Base-by-base conservation (phyloP, 2,329 filamentous ascomycete species). In the Talaromyces sp. region DNA sequence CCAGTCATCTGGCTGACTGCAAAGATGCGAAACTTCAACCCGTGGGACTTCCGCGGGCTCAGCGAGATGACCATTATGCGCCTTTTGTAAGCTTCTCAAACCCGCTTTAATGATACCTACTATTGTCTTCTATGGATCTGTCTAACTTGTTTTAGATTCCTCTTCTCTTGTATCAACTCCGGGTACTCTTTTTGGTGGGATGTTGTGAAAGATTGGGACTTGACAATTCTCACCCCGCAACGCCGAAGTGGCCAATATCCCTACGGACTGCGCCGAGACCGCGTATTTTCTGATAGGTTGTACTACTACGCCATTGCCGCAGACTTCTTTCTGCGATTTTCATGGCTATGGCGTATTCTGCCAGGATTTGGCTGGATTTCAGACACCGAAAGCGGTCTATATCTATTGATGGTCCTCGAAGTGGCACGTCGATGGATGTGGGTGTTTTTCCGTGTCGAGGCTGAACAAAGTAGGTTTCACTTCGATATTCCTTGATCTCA, bases 111-210 rank as follows among this genome's bases (percentile, higher is more conserved):
- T 19, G 9, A 17, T 6, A 10, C 36, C 3, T 5, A 4, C 32
- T 35, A 6, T 13, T 11, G 32, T 13, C 11, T 13, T 35, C 4
- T 17, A 11, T 7, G 19, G 10, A 10, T 35, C 30, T 10, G n/a
- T 22, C 39, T 42, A 42, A 36, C 32, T n/a, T 20, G 22, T 11
- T 13, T 16, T 43, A 94, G 90, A 86, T 77, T 95, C 27, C 74
- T 82, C 32, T 88, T 88, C 39, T 88, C 90, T 27, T 77, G 91
- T 30, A 68, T 94, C 64, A 97, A 99, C 72, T 95, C 90, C 13
- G 79, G 89, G 40, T 99, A 96, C 75, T 91, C 89, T n/a, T 97
- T 97, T 77, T 99, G 94, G 80, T 99, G 94, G 94, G 94, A 99
- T 66, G 86, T 97, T 27, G 82, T 90, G 50, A 94, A 92, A 76